Evolutionary conservation across 352 stramenopile genomes (phyloP).

Genomic region (Phytophthora agathidicida): DNA sequence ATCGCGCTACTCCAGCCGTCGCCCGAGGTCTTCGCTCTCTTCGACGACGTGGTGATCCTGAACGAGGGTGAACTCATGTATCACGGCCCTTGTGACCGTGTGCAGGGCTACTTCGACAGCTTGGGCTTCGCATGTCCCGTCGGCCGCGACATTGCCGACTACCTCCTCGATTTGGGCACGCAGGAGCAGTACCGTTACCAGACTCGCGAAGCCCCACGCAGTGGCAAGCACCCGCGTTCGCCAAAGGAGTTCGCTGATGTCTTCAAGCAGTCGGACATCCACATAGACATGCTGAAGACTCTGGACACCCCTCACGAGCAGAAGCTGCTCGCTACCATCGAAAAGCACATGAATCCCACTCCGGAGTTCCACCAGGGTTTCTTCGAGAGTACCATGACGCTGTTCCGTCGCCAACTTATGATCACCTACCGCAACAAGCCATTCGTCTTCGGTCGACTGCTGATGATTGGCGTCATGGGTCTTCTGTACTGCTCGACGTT

Average conservation of each 20-base stretch:
- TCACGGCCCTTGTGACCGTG: slow-evolving; percentile 27
- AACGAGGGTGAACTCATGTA: slow-evolving; percentile 88
- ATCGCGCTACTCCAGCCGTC: slow-evolving; percentile 86
- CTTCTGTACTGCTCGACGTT: slow-evolving; percentile 53
- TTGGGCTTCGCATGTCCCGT: slow-evolving; percentile 35
- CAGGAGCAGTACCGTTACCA: slow-evolving; percentile 30
- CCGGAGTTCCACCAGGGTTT: slow-evolving; percentile 42
- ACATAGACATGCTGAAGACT: slow-evolving; percentile 15
- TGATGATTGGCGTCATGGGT: slow-evolving; percentile 54
- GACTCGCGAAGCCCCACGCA: background rate
- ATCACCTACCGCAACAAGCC: slow-evolving; percentile 63
- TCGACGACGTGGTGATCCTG: slow-evolving; percentile 62
- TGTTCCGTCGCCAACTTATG: slow-evolving; percentile 59
- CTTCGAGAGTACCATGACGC: slow-evolving; percentile 29
- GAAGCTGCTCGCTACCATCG: slow-evolving; percentile 23
- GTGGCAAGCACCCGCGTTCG: slow-evolving; percentile 16
- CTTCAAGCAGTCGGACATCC: slow-evolving; percentile 30
- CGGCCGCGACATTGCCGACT: slow-evolving; percentile 38
- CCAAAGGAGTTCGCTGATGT: slow-evolving; percentile 43
- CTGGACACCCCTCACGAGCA: slow-evolving; percentile 17
- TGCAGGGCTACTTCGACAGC: slow-evolving; percentile 40
- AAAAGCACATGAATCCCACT: slow-evolving; percentile 36
- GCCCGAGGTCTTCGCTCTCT: slow-evolving; percentile 90
- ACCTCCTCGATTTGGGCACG: slow-evolving; percentile 40
- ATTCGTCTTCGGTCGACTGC: slow-evolving; percentile 40